phyloP scores from a whole-genome alignment of 2,329 filamentous ascomycete genomes.

The Monosporascus sp. region DNA sequence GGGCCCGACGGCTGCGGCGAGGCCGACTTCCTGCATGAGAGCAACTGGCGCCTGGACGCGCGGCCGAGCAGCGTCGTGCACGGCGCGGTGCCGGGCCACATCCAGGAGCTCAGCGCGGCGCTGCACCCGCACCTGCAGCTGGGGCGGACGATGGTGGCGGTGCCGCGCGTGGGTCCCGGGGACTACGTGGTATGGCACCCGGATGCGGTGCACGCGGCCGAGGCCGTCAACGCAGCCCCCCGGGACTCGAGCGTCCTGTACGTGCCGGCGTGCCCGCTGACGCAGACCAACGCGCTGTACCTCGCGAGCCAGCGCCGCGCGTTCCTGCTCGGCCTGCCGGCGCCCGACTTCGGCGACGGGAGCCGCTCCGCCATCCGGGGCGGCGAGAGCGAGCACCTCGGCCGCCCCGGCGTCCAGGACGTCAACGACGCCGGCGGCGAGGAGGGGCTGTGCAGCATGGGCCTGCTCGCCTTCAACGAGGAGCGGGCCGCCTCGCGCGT shows the following conservation, averaged over 20 bases:
- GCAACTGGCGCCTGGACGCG: conserved; percentile 53
- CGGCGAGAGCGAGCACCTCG: conserved; percentile 55
- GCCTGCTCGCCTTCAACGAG: conserved; percentile 32
- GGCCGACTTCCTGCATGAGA: conserved; percentile 40
- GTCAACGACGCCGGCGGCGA: conserved; percentile 29
- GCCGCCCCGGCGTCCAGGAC: conserved; percentile 36
- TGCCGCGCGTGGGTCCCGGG: conserved; percentile 62
- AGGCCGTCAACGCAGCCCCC: conserved; percentile 63
- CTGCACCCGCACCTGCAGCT: conserved; percentile 67
- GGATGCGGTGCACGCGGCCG: conserved; percentile 74
- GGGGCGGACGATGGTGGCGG: conserved; percentile 61
- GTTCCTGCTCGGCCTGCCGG: conserved; percentile 61
- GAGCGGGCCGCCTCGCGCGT: conserved; percentile 1
- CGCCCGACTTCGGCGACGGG: conserved; percentile 66
- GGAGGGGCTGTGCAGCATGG: conserved; percentile 37
- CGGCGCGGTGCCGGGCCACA: conserved; percentile 61
- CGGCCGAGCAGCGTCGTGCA: conserved; percentile 55
- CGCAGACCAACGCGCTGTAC: conserved; percentile 67
- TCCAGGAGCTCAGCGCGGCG: conserved; percentile 59
- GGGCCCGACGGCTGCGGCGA: conserved; percentile 27
- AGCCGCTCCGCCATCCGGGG: conserved; percentile 18
- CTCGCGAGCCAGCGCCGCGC: conserved; percentile 62
- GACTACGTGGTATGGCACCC: conserved; percentile 83
- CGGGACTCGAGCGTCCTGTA: conserved; percentile 76
- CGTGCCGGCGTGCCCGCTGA: conserved; percentile 79